These are phyloP conservation scores for Xylariaceae sp. DNA, from an alignment of 2,329 filamentous ascomycete genomes.

Conservation along the genomic window DNA sequence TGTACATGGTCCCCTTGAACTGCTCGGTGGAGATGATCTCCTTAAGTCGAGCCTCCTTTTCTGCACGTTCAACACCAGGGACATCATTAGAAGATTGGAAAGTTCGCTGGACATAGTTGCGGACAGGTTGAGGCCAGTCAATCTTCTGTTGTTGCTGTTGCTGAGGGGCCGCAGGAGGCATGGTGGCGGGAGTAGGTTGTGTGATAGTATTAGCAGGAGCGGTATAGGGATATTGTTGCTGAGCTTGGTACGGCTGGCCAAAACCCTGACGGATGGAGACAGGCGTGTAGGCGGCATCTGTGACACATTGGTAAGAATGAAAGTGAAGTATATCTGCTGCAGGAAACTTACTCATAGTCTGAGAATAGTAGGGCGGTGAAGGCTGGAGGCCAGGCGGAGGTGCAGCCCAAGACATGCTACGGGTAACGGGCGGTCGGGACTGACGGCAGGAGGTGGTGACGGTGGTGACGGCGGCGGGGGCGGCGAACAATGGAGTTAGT, in stretches of 20 bases:
- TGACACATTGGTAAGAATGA: constrained; percentile 26
- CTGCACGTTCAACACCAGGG: constrained; percentile 55
- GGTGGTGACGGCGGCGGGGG: not conserved
- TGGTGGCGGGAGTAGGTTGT: constrained; percentile 26
- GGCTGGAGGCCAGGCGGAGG: constrained; percentile 28
- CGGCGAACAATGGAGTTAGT: no score
- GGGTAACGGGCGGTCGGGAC: no score
- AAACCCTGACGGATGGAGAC: constrained; percentile 41
- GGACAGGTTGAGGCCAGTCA: constrained; percentile 78
- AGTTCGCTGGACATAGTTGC: constrained; percentile 82
- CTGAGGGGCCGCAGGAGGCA: constrained; percentile 28
- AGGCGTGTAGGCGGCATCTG: constrained; percentile 41
- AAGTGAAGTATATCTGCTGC: not conserved
- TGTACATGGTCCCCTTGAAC: constrained; percentile 65
- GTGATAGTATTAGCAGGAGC: constrained; percentile 29
- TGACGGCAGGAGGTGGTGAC: not conserved
- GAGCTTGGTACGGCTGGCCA: constrained; percentile 28
- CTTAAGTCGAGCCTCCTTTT: constrained; percentile 83
- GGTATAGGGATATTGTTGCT: constrained; percentile 29
- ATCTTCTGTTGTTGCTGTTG: constrained; percentile 55
- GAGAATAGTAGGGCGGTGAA: constrained; percentile 24
- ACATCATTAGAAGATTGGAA: constrained; percentile 73
- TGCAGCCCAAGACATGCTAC: constrained; percentile 29
- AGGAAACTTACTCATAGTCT: constrained; percentile 20
- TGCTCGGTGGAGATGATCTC: constrained; percentile 79